Conservation (phyloP, 2,329 filamentous ascomycete genomes). For the Clonostachys chloroleuca region DNA sequence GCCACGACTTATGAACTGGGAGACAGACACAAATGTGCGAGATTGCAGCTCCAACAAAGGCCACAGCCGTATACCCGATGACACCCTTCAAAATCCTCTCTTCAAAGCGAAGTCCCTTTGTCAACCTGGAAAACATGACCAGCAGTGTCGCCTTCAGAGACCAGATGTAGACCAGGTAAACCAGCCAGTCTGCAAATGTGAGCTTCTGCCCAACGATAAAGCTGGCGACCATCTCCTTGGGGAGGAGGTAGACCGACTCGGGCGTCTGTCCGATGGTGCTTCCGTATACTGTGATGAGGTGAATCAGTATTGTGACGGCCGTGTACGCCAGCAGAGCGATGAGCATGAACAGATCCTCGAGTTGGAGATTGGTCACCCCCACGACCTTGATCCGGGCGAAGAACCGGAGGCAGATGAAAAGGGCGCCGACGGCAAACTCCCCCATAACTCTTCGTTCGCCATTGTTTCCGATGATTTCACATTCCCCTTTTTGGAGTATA, state of each 20-base stretch:
- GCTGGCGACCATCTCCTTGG: not conserved
- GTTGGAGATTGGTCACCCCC: constrained; percentile 30
- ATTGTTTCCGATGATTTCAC: too few species aligned
- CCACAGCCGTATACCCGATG: constrained; percentile 21
- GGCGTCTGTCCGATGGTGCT: not conserved
- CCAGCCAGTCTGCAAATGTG: constrained; percentile 20
- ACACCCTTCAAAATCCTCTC: constrained; percentile 20
- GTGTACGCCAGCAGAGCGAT: constrained; percentile 29
- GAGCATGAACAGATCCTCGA: constrained; percentile 35
- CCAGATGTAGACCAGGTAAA: not conserved
- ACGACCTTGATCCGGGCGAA: constrained; percentile 29
- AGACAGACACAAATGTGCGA: constrained; percentile 22
- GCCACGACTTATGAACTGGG: constrained; percentile 30
- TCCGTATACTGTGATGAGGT: not conserved
- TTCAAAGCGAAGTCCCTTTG: constrained; percentile 28
- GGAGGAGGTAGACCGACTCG: not conserved
- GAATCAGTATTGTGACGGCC: constrained; percentile 8
- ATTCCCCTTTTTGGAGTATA: too few species aligned
- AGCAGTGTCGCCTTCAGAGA: not conserved
- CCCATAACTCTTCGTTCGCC: constrained; percentile 27
- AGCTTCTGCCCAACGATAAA: constrained; percentile 3
- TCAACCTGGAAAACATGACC: constrained; percentile 22
- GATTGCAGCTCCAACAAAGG: constrained; percentile 16
- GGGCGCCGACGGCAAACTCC: constrained; percentile 31
- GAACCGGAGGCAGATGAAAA: constrained; percentile 29